These are phyloP conservation scores for Silene latifolia DNA, from an alignment of 148 eudicot species.

Conservation along the genomic window DNA sequence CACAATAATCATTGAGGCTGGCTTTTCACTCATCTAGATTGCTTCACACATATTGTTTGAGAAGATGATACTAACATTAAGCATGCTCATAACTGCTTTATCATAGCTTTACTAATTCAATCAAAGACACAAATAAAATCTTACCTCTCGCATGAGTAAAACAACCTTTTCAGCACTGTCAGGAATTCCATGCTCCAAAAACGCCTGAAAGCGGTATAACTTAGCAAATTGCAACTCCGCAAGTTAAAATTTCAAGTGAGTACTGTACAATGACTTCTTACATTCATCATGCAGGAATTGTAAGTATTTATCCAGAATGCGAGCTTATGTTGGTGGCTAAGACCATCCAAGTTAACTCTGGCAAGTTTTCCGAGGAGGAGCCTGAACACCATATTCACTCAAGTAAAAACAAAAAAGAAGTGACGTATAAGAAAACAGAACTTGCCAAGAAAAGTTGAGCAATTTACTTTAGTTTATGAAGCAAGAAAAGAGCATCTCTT, in stretches of 20 bases:
- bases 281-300: constrained; percentile 95
- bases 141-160: constrained; percentile 72
- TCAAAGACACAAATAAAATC: not conserved
- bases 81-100: not conserved
- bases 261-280: constrained; percentile 33
- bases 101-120: not conserved
- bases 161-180: constrained; percentile 69
- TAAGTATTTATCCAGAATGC: constrained; percentile 97
- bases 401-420: constrained; percentile 1
- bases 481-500: constrained; percentile 63
- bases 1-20: too few relatives aligned
- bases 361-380: constrained; percentile 69
- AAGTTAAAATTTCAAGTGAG: not conserved
- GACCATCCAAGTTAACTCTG: constrained; percentile 64
- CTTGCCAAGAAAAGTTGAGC: not conserved
- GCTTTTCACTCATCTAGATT: too few relatives aligned
- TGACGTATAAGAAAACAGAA: not conserved
- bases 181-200: constrained; percentile 83
- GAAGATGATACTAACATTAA: not conserved
- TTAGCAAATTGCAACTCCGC: not conserved
- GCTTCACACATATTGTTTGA: too few relatives aligned
- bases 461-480: constrained; percentile 78
- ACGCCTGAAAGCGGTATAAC: constrained; percentile 49
- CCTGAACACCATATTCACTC: constrained; percentile 35
- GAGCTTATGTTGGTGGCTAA: constrained; percentile 88